Conservation (phyloP, 192 early-diverging fungal genomes). For the Thamnidium elegans region DNA sequence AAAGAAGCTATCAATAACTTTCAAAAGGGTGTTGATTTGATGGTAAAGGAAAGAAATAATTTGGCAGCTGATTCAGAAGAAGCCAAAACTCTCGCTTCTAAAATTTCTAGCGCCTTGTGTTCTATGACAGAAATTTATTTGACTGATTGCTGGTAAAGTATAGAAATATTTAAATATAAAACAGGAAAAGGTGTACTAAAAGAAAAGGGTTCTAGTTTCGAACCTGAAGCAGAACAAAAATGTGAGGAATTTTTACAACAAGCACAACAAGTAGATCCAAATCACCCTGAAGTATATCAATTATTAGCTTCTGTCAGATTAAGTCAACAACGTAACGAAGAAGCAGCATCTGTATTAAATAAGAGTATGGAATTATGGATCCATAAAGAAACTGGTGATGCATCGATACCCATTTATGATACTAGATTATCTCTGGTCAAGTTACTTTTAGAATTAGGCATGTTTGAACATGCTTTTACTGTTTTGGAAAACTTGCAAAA, state of each 20-base stretch:
- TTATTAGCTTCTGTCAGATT: slow-evolving; percentile 87
- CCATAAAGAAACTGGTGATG: slow-evolving; percentile 50
- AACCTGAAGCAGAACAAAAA: slow-evolving; percentile 81
- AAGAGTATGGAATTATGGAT: slow-evolving; percentile 73
- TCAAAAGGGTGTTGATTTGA: slow-evolving; percentile 67
- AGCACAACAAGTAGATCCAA: slow-evolving; percentile 66
- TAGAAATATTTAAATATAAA: neutral
- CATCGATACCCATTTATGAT: slow-evolving; percentile 75
- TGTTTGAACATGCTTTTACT: slow-evolving; percentile 73
- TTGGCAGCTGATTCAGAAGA: slow-evolving; percentile 40
- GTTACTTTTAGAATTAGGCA: slow-evolving; percentile 80
- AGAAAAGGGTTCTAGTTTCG: slow-evolving; percentile 57
- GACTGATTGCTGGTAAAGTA: slow-evolving; percentile 90
- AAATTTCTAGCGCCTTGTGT: slow-evolving; percentile 83
- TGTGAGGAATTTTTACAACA: slow-evolving; percentile 73
- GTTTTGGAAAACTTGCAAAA: slow-evolving; percentile 78
- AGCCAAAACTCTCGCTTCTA: slow-evolving; percentile 48
- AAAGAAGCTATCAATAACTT: slow-evolving; percentile 68
- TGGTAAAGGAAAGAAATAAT: slow-evolving; percentile 52
- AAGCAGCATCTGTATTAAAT: slow-evolving; percentile 68
- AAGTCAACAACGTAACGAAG: slow-evolving; percentile 77
- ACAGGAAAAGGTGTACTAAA: neutral
- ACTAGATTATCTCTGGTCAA: slow-evolving; percentile 80
- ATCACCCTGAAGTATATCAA: slow-evolving; percentile 82
- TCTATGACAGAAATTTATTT: slow-evolving; percentile 97